Percentiles rank a stretch among this genome's conserved stretches.
phyloP scores from a whole-genome alignment of 192 early-diverging fungal genomes.

The Glomus cerebriforme region DNA sequence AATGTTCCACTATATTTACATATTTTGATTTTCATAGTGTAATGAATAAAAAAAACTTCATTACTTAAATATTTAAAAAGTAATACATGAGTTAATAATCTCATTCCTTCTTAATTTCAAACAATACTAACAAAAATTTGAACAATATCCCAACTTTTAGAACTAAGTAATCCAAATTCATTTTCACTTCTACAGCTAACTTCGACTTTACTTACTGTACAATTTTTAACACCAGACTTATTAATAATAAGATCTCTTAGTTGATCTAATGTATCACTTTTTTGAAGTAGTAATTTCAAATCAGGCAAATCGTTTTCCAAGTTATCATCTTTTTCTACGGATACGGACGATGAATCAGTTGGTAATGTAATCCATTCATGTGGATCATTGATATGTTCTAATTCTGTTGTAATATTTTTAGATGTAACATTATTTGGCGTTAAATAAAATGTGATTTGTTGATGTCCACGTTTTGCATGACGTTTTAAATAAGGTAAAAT shows the following conservation, averaged over 20 bases:
- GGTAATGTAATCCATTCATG: slow-evolving; percentile 13
- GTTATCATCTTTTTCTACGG: not conserved
- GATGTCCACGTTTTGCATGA: slow-evolving; percentile 24
- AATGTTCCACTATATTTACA: no score
- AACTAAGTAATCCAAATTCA: slow-evolving; percentile 18
- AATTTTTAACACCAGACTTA: not conserved
- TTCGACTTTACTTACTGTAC: not conserved
- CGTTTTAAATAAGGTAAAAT: slow-evolving; percentile 16
- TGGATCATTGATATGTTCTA: not conserved
- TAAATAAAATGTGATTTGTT: slow-evolving; percentile 15
- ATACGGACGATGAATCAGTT: not conserved
- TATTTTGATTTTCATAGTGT: no score
- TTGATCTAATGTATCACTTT: not conserved
- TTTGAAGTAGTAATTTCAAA: slow-evolving; percentile 2
- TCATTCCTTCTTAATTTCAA: not conserved
- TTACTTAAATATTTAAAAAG: no score
- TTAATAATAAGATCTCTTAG: not conserved
- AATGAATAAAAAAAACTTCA: no score
- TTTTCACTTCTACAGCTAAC: slow-evolving; percentile 15
- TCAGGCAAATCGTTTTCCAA: not conserved
- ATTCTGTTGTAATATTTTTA: slow-evolving; percentile 2
- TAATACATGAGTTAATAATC: no score
- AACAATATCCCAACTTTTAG: not conserved
- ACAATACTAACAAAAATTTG: slow-evolving; percentile 7
- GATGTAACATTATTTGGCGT: slow-evolving; percentile 3